phyloP scores from a whole-genome alignment of 1,284 basidiomycete genomes.

The Dichomitus squalens region DNA sequence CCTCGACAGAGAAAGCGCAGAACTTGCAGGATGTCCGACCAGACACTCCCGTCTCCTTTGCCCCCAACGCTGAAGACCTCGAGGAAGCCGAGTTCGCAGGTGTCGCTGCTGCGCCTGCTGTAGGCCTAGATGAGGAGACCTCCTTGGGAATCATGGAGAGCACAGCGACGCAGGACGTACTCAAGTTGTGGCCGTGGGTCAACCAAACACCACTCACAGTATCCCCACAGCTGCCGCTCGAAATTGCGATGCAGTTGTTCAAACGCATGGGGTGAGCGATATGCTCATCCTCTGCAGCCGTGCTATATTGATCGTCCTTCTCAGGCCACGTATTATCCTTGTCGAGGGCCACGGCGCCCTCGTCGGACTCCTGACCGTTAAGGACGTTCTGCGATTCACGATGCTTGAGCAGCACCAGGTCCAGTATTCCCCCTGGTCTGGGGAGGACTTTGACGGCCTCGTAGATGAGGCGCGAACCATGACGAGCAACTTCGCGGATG shows the following conservation, averaged over 20 bases:
- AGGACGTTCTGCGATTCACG: conserved; percentile 91
- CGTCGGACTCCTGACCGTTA: conserved; percentile 90
- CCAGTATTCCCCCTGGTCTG: conserved; percentile 49
- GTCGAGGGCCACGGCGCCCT: conserved; percentile 86
- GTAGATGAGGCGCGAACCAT: conserved; percentile 63
- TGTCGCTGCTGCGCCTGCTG: conserved; percentile 50
- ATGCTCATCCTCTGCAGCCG: too few species aligned
- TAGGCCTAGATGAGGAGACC: conserved; percentile 70
- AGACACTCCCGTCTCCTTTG: conserved; percentile 77
- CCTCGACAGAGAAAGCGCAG: conserved; percentile 66
- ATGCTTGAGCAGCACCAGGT: conserved; percentile 42
- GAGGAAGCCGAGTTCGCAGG: conserved; percentile 51
- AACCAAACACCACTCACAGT: conserved; percentile 96
- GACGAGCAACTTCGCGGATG: conserved; percentile 42
- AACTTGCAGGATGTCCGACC: conserved; percentile 61
- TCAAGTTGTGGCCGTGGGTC: conserved; percentile 90
- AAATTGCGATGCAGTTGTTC: conserved; percentile 97
- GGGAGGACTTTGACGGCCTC: conserved; percentile 49
- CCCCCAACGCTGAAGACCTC: conserved; percentile 44
- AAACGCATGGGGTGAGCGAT: conserved; percentile 88
- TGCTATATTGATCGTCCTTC: background rate
- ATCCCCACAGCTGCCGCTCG: conserved; percentile 89
- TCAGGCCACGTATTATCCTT: conserved; percentile 90
- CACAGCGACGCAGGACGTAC: conserved; percentile 53
- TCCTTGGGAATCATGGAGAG: conserved; percentile 62